phyloP scores from a whole-genome alignment of 495 filamentous ascomycete genomes.

The Paragyromitra xinjiangensis region DNA sequence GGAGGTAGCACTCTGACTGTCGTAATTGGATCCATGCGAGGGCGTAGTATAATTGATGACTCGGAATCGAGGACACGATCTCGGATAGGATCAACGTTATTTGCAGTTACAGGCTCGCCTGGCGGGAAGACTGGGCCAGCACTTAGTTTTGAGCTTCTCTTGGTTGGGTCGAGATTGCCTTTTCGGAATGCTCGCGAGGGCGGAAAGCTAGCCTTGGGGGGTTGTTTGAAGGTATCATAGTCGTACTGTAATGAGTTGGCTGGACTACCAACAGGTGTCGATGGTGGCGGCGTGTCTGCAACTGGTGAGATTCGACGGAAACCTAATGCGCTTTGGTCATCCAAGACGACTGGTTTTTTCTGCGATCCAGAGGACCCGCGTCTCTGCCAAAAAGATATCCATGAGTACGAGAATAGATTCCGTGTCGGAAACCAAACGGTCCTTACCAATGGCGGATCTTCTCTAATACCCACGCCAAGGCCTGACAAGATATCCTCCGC shows the following conservation, averaged over 20 bases:
- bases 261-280: constrained; percentile 56
- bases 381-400: constrained; percentile 60
- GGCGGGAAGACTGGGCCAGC: constrained; percentile 57
- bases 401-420: constrained; percentile 59
- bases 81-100: constrained; percentile 5
- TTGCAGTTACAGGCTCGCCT: constrained; percentile 38
- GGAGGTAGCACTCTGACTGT: constrained; percentile 59
- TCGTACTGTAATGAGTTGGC: constrained; percentile 49
- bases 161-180: constrained; percentile 17
- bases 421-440: constrained; percentile 55
- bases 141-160: constrained; percentile 54
- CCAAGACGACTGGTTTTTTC: constrained; percentile 44
- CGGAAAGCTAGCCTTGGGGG: constrained; percentile 35
- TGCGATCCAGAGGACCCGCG: constrained; percentile 52
- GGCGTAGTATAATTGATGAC: constrained; percentile 68
- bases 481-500: constrained; percentile 86
- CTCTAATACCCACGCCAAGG: constrained; percentile 72
- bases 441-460: constrained; percentile 65
- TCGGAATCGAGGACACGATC: constrained; percentile 46
- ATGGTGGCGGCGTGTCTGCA: constrained; percentile 62
- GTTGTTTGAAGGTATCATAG: constrained; percentile 56
- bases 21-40: constrained; percentile 59
- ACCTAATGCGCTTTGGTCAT: constrained; percentile 67
- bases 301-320: constrained; percentile 68
- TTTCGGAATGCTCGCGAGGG: constrained; percentile 36